phyloP scores from a whole-genome alignment of 352 stramenopile genomes.

The Pythium grandisporangium region DNA sequence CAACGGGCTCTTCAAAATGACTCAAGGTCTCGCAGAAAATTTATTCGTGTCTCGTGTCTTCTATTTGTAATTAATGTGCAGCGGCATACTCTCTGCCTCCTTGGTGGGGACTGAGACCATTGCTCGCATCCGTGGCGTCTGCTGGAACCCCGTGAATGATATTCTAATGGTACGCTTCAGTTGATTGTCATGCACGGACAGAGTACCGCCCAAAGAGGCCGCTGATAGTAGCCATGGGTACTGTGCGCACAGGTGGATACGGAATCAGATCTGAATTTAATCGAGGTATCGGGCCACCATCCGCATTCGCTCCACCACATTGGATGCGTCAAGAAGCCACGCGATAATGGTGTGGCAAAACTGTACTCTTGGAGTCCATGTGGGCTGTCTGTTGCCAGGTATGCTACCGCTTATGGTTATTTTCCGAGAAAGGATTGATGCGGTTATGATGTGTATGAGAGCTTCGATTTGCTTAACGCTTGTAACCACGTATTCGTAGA shows the following conservation, averaged over 20 bases:
- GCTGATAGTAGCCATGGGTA: background rate
- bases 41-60: background rate
- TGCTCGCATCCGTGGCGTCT: constrained; percentile 10
- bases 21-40: no score
- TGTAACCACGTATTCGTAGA: background rate
- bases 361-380: constrained; percentile 27
- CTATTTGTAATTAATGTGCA: background rate
- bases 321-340: no score
- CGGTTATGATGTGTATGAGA: no score
- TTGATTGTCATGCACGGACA: background rate
- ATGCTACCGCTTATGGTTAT: background rate
- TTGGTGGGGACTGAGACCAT: background rate
- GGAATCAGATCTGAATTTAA: background rate
- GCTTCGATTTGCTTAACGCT: no score
- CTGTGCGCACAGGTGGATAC: background rate
- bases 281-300: no score
- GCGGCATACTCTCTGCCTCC: background rate
- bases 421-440: no score
- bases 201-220: constrained; percentile 8
- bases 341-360: constrained; percentile 8
- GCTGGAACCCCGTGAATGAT: constrained; percentile 19
- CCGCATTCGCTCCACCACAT: no score
- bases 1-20: no score
- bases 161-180: constrained; percentile 16
- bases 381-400: constrained; percentile 27